Conservation (phyloP, 2,329 filamentous ascomycete species). For the Colletotrichum coccodes region DNA sequence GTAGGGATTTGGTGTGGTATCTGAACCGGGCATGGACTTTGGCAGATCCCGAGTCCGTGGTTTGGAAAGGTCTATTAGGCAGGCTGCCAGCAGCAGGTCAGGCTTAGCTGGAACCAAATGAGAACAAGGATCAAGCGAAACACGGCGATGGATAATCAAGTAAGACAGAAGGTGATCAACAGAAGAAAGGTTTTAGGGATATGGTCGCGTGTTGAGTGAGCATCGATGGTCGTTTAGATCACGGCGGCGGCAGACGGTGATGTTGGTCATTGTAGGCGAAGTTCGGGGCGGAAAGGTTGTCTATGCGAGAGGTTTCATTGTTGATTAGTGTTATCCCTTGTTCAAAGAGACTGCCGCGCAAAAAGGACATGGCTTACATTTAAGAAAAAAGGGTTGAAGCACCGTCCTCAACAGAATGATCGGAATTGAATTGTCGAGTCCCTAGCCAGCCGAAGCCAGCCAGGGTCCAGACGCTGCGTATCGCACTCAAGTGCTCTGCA, state of each 20-base stretch:
- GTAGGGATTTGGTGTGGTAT: not conserved
- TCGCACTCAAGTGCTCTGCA: slow-evolving; percentile 93
- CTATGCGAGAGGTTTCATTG: not conserved
- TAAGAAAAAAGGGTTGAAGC: slow-evolving; percentile 51
- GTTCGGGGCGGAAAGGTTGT: not conserved
- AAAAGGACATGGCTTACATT: slow-evolving; percentile 22
- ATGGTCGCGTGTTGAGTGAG: not conserved
- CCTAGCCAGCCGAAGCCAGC: slow-evolving; percentile 37
- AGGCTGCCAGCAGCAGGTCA: not conserved
- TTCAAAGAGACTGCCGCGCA: not conserved
- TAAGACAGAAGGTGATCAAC: too few species aligned
- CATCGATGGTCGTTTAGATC: not conserved
- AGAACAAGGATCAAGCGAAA: not conserved
- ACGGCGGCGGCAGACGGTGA: not conserved
- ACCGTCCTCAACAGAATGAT: slow-evolving; percentile 88
- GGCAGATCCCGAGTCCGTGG: not conserved
- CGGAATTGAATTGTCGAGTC: slow-evolving; percentile 84
- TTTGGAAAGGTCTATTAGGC: slow-evolving; percentile 9
- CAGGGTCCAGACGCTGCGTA: slow-evolving; percentile 79
- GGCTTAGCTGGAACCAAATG: not conserved
- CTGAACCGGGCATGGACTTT: slow-evolving; percentile 2
- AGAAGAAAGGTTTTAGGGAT: not conserved
- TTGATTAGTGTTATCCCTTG: slow-evolving; percentile 34
- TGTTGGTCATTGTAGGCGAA: not conserved
- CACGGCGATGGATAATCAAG: too few species aligned